phyloP scores from a whole-genome alignment of 2,329 filamentous ascomycete species.

The Coniochaeta hoffmannii region DNA sequence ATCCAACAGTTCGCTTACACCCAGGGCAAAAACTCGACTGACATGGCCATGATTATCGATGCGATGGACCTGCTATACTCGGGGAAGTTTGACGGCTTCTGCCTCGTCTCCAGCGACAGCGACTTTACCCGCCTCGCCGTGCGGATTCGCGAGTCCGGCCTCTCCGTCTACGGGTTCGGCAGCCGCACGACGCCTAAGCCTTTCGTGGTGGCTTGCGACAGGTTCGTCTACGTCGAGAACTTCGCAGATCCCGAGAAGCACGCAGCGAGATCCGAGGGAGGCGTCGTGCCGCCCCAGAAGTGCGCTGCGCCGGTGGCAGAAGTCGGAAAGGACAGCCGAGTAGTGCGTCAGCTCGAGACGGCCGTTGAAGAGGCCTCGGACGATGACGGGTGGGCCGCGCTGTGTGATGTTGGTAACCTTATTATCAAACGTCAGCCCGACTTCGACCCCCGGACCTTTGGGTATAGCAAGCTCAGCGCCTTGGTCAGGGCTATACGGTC shows the following conservation, averaged over 20 bases:
- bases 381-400: constrained; percentile 20
- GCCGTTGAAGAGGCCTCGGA: constrained; percentile 14
- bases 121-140: constrained; percentile 27
- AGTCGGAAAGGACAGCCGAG: background rate
- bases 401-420: constrained; percentile 17
- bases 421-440: constrained; percentile 20
- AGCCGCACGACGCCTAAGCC: constrained; percentile 23
- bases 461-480: constrained; percentile 9
- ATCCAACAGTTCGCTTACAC: constrained; percentile 30
- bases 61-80: constrained; percentile 29
- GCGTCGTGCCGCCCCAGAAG: background rate
- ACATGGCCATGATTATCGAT: constrained; percentile 20
- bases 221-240: background rate
- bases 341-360: constrained; percentile 5
- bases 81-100: constrained; percentile 23
- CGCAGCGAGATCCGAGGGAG: background rate
- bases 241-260: background rate
- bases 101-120: constrained; percentile 26
- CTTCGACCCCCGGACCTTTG: constrained; percentile 19
- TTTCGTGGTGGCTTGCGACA: constrained; percentile 17
- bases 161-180: constrained; percentile 26
- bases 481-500: constrained; percentile 8
- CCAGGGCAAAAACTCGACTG: constrained; percentile 21
- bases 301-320: background rate
- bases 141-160: constrained; percentile 23